Evolutionary conservation across 305 asterid species (phyloP).

Genomic region (Solanum hybrid): DNA sequence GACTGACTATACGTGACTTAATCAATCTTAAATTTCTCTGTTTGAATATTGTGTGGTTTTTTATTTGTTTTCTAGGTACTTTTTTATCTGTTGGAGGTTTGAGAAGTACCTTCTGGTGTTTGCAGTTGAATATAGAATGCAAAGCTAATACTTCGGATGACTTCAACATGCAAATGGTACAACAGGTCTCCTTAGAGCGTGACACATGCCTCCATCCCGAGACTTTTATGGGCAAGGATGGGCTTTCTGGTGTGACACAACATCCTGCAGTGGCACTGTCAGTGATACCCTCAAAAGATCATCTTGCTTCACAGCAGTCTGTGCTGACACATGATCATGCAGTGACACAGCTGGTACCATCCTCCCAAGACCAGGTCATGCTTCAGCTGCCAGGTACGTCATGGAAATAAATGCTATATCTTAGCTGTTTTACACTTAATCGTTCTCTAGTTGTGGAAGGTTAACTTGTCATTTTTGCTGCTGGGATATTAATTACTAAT

Average conservation of each 20-base stretch:
- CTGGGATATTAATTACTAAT: conserved; percentile 1
- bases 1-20: background rate
- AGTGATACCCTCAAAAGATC: conserved; percentile 35
- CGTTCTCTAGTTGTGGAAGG: background rate
- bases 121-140: conserved; percentile 16
- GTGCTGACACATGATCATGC: conserved; percentile 7
- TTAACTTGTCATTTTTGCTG: conserved; percentile 6
- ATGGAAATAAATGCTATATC: background rate
- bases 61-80: background rate
- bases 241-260: conserved; percentile 26
- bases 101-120: background rate
- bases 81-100: background rate
- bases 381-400: conserved; percentile 45
- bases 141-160: conserved; percentile 22
- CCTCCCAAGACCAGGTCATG: conserved; percentile 41
- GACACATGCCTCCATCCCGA: conserved; percentile 34
- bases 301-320: conserved; percentile 32
- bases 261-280: background rate
- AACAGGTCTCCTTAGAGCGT: conserved; percentile 41
- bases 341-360: conserved; percentile 5
- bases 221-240: conserved; percentile 38
- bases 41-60: background rate
- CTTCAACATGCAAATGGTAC: conserved; percentile 40
- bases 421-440: background rate
- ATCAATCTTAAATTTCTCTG: background rate